These are phyloP conservation scores for Phytomonas serpens DNA, from an alignment of 208 protist species.

Conservation along the genomic window DNA sequence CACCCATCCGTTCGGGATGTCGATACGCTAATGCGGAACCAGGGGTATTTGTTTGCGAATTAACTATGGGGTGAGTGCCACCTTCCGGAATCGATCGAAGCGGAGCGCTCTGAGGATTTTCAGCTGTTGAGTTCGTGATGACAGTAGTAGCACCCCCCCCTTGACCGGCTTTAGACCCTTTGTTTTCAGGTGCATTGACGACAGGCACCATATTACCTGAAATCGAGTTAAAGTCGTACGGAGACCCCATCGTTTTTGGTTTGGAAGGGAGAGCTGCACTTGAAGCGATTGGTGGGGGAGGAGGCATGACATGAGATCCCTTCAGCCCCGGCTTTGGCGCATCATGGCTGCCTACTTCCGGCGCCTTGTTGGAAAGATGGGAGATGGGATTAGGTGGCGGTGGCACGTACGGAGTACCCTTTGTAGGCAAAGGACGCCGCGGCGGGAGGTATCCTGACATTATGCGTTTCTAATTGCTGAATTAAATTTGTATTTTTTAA, in stretches of 20 bases:
- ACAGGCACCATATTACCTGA: not conserved
- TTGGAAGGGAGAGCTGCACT: not conserved
- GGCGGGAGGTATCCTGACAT: not conserved
- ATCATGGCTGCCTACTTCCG: not conserved
- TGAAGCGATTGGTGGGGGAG: not conserved
- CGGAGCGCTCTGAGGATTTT: not conserved
- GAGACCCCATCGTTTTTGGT: not conserved
- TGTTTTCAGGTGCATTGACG: not conserved
- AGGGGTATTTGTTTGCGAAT: not conserved
- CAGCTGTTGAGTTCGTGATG: no score
- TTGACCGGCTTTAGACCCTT: not conserved
- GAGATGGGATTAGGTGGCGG: not conserved
- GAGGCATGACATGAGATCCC: not conserved
- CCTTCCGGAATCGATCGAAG: not conserved
- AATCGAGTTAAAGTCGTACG: slow-evolving; percentile 7
- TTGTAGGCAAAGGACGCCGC: not conserved
- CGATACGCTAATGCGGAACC: not conserved
- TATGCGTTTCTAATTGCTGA: not conserved
- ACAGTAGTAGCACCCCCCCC: no score
- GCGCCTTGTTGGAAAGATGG: not conserved
- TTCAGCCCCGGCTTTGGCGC: not conserved
- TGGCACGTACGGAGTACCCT: not conserved
- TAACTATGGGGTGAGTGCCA: not conserved
- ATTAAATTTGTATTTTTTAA: not conserved
- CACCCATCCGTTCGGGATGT: not conserved